phyloP scores from a whole-genome alignment of 345 rosid species.

The Eucalyptus virginea region DNA sequence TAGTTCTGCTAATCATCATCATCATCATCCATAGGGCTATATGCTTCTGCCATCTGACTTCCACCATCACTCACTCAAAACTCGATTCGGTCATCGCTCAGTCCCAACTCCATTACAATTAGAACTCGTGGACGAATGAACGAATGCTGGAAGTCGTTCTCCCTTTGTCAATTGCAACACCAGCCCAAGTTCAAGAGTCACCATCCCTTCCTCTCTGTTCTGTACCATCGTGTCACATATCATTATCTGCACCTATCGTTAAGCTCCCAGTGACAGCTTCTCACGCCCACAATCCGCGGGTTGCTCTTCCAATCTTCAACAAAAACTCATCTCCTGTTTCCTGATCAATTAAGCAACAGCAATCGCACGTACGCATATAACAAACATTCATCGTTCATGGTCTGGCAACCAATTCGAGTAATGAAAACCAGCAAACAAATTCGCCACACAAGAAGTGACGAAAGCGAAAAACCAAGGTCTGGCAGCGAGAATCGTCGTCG shows the following conservation, averaged over 20 bases:
- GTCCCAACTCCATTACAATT: background rate
- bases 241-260: background rate
- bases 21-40: background rate
- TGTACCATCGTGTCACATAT: background rate
- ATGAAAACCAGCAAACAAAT: background rate
- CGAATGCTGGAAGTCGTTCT: background rate
- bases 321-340: background rate
- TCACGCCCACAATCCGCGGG: background rate
- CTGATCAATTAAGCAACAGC: background rate
- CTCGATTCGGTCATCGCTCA: background rate
- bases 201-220: background rate
- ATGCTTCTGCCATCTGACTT: background rate
- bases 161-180: background rate
- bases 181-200: background rate
- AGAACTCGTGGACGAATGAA: background rate
- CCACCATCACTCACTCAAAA: background rate
- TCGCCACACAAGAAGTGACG: background rate
- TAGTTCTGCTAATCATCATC: background rate
- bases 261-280: background rate
- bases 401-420: background rate
- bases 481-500: background rate
- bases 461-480: background rate
- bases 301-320: background rate
- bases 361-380: background rate
- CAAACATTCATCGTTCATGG: background rate